A percentile compares a stretch with the other conserved stretches of the same genome.
phyloP scores from a whole-genome alignment of 495 filamentous ascomycete genomes.

The Thermothielavioides terrestris region DNA sequence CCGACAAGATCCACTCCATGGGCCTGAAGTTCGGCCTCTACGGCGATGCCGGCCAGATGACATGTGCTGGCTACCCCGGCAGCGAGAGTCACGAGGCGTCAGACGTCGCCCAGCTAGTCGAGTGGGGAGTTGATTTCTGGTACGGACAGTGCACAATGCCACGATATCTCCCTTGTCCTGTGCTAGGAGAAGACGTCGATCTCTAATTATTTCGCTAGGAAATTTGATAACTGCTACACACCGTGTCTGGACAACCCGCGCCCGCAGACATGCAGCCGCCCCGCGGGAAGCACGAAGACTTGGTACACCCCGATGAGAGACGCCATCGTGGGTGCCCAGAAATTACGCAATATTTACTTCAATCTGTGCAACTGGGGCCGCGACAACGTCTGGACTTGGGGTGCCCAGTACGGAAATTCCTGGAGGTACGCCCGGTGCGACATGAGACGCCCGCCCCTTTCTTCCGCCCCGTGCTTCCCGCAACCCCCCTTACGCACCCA shows the following conservation, averaged over 20 bases:
- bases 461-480: background rate
- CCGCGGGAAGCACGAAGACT: slow-evolving; percentile 40
- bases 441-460: background rate
- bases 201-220: slow-evolving; percentile 17
- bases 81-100: slow-evolving; percentile 52
- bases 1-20: slow-evolving; percentile 48
- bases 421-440: slow-evolving; percentile 26
- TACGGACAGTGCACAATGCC: background rate
- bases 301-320: slow-evolving; percentile 53
- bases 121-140: slow-evolving; percentile 59
- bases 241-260: slow-evolving; percentile 10
- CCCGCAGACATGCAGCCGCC: slow-evolving; percentile 41
- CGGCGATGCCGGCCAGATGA: slow-evolving; percentile 50
- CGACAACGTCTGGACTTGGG: slow-evolving; percentile 34
- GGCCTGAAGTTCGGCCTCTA: slow-evolving; percentile 63
- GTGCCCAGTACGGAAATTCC: slow-evolving; percentile 46
- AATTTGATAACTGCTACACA: slow-evolving; percentile 61
- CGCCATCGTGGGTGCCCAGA: slow-evolving; percentile 45
- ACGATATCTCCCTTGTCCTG: no score
- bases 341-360: slow-evolving; percentile 48
- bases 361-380: slow-evolving; percentile 58
- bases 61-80: slow-evolving; percentile 56
- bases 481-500: no score
- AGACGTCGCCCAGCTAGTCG: slow-evolving; percentile 53
- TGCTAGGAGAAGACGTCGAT: no score